Evolutionary conservation across 352 stramenopile genomes (phyloP), one percentile per base, ranked within the genome.

Genomic region (Phytopythium ostracodes): DNA sequence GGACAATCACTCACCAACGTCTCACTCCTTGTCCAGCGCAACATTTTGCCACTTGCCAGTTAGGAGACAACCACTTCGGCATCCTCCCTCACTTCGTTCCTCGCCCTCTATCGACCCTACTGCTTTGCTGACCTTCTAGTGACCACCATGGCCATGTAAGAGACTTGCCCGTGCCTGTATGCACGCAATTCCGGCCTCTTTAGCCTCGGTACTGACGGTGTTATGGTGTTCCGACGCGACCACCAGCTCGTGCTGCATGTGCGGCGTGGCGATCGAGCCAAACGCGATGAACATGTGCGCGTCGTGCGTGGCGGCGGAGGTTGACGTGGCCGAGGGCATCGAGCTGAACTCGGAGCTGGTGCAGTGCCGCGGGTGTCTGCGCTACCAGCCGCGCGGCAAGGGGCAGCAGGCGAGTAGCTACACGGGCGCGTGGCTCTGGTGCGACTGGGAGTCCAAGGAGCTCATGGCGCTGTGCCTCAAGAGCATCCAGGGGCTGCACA

Each of bases 201-300:
- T 29, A 31, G 7, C 8, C 44, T 29, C 12, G 22, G 4, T 33
- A 52, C 24, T 52, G 46, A 52, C 46, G 27, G 52, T 47, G 52
- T 9, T 18, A 22, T 38, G n/a, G 4, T 46, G 22, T n/a, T n/a
- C n/a, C n/a, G n/a, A n/a, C n/a, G n/a, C n/a, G n/a, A n/a, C n/a
- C n/a, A 38, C 7, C 51, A 79, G 68, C 15, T 79, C 63, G 7
- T 90, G 79, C 59, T 90, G 81, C 52, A 73, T 88, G 60, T 90
- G 81, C 63, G 81, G 81, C 56, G 64, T 71, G 12, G 64, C 79
- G 53, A 92, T 94, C 63, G 81, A 91, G 67, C 70, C 81, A 55
- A 94, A 94, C 53, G 71, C 77, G 11, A 66, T 89, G 60, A 92
- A 91, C 72, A 94, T 92, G 84, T 94, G 84, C 76, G 62, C 63